Evolutionary conservation across 257 asterid species (phyloP).

Genomic region (Solanum chiquidenum): DNA sequence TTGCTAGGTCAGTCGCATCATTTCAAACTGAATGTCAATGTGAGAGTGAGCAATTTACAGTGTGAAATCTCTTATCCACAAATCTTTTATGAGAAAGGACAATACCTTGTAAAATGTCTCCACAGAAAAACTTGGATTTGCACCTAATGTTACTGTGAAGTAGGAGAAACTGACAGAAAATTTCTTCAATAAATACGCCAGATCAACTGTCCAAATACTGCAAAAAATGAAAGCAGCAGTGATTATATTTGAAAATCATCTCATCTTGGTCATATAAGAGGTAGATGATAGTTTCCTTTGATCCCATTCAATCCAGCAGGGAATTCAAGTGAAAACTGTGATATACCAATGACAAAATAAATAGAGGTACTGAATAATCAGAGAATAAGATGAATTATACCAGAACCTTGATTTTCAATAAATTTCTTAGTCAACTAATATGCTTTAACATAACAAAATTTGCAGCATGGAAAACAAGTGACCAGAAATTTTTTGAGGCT

Average conservation of each 20-base stretch:
- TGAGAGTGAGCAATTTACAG: neutral
- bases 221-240: neutral
- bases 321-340: neutral
- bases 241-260: neutral
- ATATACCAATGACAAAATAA: neutral
- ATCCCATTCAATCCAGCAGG: neutral
- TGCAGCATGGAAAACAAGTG: neutral
- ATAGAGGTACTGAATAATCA: neutral
- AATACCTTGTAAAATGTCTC: slow-evolving; percentile 58
- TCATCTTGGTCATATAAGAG: neutral
- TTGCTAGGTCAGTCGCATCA: neutral
- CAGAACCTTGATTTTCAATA: neutral
- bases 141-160: slow-evolving; percentile 90
- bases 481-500: neutral
- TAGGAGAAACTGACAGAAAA: slow-evolving; percentile 73
- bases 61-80: neutral
- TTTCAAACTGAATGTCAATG: neutral
- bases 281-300: neutral
- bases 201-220: slow-evolving; percentile 15
- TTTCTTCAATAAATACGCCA: slow-evolving; percentile 88
- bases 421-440: neutral
- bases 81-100: neutral
- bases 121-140: slow-evolving; percentile 80
- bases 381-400: neutral
- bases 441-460: neutral